These are phyloP conservation scores for Seiridium unicorne DNA, from an alignment of 2,329 filamentous ascomycete genomes.

Conservation along the genomic window DNA sequence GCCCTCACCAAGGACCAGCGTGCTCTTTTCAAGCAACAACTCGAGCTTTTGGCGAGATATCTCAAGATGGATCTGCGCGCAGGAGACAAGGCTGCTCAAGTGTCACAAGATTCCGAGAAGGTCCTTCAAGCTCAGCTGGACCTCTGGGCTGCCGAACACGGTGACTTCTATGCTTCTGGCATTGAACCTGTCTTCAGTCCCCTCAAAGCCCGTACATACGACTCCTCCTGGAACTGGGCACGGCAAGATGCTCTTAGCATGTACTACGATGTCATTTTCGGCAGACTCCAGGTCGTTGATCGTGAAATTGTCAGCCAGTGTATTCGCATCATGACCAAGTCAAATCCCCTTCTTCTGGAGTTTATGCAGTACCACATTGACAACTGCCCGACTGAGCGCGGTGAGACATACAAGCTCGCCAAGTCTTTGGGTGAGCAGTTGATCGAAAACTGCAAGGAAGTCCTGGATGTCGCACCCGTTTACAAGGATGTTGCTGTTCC, in stretches of 20 bases:
- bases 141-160: conserved; percentile 92
- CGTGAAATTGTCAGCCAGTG: conserved; percentile 98
- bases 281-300: conserved; percentile 86
- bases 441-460: conserved; percentile 96
- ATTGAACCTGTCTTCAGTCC: conserved; percentile 93
- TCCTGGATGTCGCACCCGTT: conserved; percentile 76
- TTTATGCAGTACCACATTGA: conserved; percentile 99
- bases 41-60: conserved; percentile 92
- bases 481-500: conserved; percentile 96
- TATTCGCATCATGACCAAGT: conserved; percentile 99
- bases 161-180: conserved; percentile 91
- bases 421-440: conserved; percentile 91
- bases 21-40: conserved; percentile 95
- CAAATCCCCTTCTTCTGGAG: conserved; percentile 90
- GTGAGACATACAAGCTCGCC: conserved; percentile 96
- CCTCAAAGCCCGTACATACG: conserved; percentile 93
- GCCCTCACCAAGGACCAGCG: conserved; percentile 96
- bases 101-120: conserved; percentile 80
- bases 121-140: conserved; percentile 91
- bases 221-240: conserved; percentile 99
- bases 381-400: conserved; percentile 93
- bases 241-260: conserved; percentile 95
- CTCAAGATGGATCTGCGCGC: conserved; percentile 94
- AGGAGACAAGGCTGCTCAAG: conserved; percentile 91
- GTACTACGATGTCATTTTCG: conserved; percentile 99